phyloP scores from a whole-genome alignment of 129 eudicot genomes.

The Escallonia rubra region DNA sequence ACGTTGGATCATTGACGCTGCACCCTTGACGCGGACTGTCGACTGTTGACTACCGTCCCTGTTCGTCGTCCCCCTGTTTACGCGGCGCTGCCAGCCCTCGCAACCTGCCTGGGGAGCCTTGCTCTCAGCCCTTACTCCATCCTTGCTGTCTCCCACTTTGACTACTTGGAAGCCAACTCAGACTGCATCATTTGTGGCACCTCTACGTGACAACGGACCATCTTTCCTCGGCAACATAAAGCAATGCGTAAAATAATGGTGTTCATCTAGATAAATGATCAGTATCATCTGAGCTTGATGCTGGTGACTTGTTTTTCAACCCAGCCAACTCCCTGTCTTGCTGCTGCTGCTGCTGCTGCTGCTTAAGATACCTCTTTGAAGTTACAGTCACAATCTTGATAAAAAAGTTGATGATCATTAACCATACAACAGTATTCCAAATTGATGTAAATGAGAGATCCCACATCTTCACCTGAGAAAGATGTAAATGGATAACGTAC shows the following conservation, averaged over 20 bases:
- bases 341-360: slow-evolving; percentile 47
- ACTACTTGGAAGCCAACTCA: too few species aligned
- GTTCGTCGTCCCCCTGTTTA: too few species aligned
- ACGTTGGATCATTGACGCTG: too few species aligned
- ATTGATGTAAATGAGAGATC: slow-evolving; percentile 66
- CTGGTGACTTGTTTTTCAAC: slow-evolving; percentile 29
- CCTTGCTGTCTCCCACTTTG: too few species aligned
- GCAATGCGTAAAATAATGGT: not conserved
- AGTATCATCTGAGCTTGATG: slow-evolving; percentile 8
- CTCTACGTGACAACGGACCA: too few species aligned
- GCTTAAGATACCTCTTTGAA: slow-evolving; percentile 70
- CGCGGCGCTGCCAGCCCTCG: too few species aligned
- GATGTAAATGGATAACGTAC: not conserved
- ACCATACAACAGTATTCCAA: slow-evolving; percentile 85
- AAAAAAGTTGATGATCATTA: slow-evolving; percentile 78
- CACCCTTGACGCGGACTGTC: too few species aligned
- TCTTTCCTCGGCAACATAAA: too few species aligned
- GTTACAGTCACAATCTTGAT: slow-evolving; percentile 79
- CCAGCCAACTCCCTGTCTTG: slow-evolving; percentile 61
- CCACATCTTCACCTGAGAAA: slow-evolving; percentile 74
- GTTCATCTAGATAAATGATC: not conserved
- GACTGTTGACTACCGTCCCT: too few species aligned
- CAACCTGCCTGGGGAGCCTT: too few species aligned
- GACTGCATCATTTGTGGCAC: too few species aligned
- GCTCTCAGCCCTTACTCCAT: too few species aligned